These are phyloP conservation scores for Aureobasidium mangrovei DNA, from an alignment of 2,329 filamentous ascomycete genomes.

Conservation along the genomic window DNA sequence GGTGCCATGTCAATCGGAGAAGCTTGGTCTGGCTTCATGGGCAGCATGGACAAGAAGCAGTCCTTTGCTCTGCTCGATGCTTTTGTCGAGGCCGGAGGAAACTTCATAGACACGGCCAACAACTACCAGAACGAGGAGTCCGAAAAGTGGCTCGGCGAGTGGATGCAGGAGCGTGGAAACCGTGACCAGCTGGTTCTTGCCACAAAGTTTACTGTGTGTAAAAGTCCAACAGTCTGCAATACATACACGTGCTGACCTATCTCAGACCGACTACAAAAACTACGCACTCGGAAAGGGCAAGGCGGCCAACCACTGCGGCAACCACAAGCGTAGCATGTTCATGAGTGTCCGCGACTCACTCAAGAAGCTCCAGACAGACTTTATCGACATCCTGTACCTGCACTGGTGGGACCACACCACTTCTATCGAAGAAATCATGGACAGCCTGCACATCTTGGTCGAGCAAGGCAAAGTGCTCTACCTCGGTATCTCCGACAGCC, in stretches of 20 bases:
- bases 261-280: slow-evolving; percentile 21
- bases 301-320: slow-evolving; percentile 43
- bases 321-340: slow-evolving; percentile 53
- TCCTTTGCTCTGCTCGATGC: slow-evolving; percentile 28
- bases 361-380: slow-evolving; percentile 25
- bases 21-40: slow-evolving; percentile 33
- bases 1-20: slow-evolving; percentile 49
- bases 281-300: slow-evolving; percentile 21
- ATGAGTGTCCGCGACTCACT: slow-evolving; percentile 32
- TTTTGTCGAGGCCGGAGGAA: slow-evolving; percentile 28
- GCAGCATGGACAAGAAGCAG: slow-evolving; percentile 23
- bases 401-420: slow-evolving; percentile 41
- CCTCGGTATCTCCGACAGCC: slow-evolving; percentile 31
- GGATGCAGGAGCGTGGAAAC: slow-evolving; percentile 37
- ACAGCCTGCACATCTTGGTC: slow-evolving; percentile 29
- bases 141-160: slow-evolving; percentile 32
- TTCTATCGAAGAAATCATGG: slow-evolving; percentile 32
- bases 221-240: background rate
- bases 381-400: slow-evolving; percentile 20
- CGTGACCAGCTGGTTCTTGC: slow-evolving; percentile 46
- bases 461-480: slow-evolving; percentile 31
- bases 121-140: slow-evolving; percentile 29
- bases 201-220: slow-evolving; percentile 41
- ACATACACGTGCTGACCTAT: background rate
- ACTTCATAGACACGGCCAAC: slow-evolving; percentile 29